A percentile compares a stretch with the other conserved stretches of the same genome.
Conservation (phyloP, 768 basidiomycete species). For the Tephrocybe sp. region DNA sequence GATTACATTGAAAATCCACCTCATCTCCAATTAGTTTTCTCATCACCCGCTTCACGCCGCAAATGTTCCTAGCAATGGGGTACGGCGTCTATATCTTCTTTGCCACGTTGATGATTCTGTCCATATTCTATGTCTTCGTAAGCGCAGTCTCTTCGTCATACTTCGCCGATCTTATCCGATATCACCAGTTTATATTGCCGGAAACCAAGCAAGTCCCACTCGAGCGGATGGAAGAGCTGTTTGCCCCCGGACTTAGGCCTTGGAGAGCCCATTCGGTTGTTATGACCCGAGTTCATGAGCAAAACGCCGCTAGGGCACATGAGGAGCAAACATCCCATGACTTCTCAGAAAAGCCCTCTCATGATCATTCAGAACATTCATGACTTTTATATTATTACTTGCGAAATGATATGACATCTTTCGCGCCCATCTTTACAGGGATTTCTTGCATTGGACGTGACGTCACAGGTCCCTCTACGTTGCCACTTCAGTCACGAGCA, state of each 20-base stretch:
- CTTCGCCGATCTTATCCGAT: not conserved
- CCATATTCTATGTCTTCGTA: constrained; percentile 34
- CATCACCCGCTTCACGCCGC: constrained; percentile 36
- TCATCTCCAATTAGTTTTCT: constrained; percentile 24
- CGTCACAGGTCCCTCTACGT: not conserved
- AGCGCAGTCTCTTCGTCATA: constrained; percentile 9
- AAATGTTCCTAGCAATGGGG: constrained; percentile 37
- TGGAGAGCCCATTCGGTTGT: constrained; percentile 34
- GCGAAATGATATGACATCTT: constrained; percentile 10
- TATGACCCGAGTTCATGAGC: constrained; percentile 25
- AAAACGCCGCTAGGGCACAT: constrained; percentile 8
- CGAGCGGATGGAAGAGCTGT: constrained; percentile 43
- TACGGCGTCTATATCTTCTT: constrained; percentile 40
- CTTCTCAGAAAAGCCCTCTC: constrained; percentile 11
- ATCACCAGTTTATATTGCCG: constrained; percentile 31
- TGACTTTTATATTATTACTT: constrained; percentile 10
- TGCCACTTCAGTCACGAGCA: not conserved
- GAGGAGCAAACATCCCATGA: constrained; percentile 8
- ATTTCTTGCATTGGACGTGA: not conserved
- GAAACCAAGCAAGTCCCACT: constrained; percentile 42
- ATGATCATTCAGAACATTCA: constrained; percentile 10
- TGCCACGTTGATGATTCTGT: constrained; percentile 31
- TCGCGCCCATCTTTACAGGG: not conserved
- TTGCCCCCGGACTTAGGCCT: constrained; percentile 31
- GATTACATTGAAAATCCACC: not conserved